A percentile compares a stretch with the other conserved stretches of the same genome.
Conservation (phyloP, 805 yeast genomes). For the Soucietia sequanensis region DNA sequence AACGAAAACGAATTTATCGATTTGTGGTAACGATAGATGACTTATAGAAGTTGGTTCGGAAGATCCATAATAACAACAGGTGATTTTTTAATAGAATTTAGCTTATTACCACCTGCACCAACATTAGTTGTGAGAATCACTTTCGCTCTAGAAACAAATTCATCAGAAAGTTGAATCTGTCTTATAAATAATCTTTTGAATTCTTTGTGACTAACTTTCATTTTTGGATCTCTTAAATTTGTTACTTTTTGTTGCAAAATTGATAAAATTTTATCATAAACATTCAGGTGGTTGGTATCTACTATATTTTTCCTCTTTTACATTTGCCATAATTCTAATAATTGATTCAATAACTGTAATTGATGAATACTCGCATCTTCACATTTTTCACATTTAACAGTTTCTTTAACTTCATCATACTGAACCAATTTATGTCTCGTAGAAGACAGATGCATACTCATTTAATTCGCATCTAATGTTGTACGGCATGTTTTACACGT, state of each 20-base stretch:
- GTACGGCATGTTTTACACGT: slow-evolving; percentile 47
- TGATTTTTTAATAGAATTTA: slow-evolving; percentile 51
- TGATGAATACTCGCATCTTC: slow-evolving; percentile 53
- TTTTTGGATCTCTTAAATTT: slow-evolving; percentile 38
- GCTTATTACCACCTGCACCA: slow-evolving; percentile 65
- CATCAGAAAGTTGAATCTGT: slow-evolving; percentile 45
- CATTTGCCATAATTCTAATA: slow-evolving; percentile 56
- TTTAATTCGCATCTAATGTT: slow-evolving; percentile 31
- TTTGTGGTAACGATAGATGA: slow-evolving; percentile 67
- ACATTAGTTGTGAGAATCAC: slow-evolving; percentile 73
- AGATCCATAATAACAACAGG: slow-evolving; percentile 78
- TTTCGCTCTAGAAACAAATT: slow-evolving; percentile 59
- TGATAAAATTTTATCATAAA: slow-evolving; percentile 48
- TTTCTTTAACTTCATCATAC: slow-evolving; percentile 35
- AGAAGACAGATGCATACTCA: slow-evolving; percentile 51
- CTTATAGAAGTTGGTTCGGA: slow-evolving; percentile 71
- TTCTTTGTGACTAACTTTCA: slow-evolving; percentile 43
- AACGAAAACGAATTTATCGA: slow-evolving; percentile 64
- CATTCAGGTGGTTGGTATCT: slow-evolving; percentile 56
- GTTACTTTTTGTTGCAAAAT: slow-evolving; percentile 41
- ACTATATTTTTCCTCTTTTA: slow-evolving; percentile 62
- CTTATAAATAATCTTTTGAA: slow-evolving; percentile 50
- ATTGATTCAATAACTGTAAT: slow-evolving; percentile 48
- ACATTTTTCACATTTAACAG: slow-evolving; percentile 56
- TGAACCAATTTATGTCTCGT: slow-evolving; percentile 53